Evolutionary conservation across 2,329 filamentous ascomycete species (phyloP).

Genomic region (Pseudocercospora vitis): DNA sequence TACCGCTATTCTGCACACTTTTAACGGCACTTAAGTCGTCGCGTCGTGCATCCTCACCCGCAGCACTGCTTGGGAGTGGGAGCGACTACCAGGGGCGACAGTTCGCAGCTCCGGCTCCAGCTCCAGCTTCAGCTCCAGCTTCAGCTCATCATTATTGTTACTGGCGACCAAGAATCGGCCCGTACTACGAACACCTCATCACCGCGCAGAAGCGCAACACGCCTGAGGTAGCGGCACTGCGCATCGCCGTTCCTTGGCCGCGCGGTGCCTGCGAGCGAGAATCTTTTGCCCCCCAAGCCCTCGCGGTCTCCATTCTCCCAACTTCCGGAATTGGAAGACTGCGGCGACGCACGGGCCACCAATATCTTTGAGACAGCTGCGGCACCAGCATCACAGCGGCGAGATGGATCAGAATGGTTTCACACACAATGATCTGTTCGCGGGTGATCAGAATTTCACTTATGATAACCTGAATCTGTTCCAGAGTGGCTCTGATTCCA

Average conservation of each 20-base stretch:
- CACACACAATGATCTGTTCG: slow-evolving; percentile 31
- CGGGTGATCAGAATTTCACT: slow-evolving; percentile 32
- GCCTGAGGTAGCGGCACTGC: slow-evolving; percentile 9
- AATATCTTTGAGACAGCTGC: slow-evolving; percentile 11
- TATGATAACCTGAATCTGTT: slow-evolving; percentile 36
- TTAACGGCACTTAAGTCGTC: slow-evolving; percentile 29
- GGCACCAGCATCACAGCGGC: background rate
- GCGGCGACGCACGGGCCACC: slow-evolving; percentile 18
- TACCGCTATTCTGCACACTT: slow-evolving; percentile 19
- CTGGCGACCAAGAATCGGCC: slow-evolving; percentile 9
- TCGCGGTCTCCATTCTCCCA: slow-evolving; percentile 8
- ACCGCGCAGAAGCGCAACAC: slow-evolving; percentile 6
- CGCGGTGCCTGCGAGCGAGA: slow-evolving; percentile 14
- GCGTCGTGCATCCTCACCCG: slow-evolving; percentile 23
- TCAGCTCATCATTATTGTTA: slow-evolving; percentile 7
- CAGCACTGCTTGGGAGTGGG: slow-evolving; percentile 13
- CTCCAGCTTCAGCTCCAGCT: too few species aligned
- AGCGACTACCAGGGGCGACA: slow-evolving; percentile 14
- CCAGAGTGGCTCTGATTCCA: slow-evolving; percentile 30
- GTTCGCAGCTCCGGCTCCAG: too few species aligned
- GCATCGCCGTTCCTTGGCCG: slow-evolving; percentile 10
- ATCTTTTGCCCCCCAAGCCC: background rate
- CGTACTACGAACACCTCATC: slow-evolving; percentile 5
- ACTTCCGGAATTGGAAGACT: background rate
- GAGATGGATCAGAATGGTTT: slow-evolving; percentile 29